Evolutionary conservation across 805 yeast species (phyloP).

Genomic region (Candida broadrunensis): DNA sequence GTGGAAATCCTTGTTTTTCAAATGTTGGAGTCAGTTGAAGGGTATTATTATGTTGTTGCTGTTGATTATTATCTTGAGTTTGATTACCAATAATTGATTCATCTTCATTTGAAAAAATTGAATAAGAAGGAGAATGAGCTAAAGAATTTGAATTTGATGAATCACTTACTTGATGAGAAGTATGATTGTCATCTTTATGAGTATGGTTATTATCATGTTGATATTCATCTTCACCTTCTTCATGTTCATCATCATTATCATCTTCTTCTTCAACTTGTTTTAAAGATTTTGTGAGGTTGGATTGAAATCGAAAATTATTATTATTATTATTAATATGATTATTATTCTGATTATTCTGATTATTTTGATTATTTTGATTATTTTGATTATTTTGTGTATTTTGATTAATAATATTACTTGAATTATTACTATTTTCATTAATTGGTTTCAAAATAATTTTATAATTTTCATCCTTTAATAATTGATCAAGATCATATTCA

Average conservation of each 20-base stretch:
- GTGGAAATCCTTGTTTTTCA: slow-evolving; percentile 6
- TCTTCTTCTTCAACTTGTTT: background rate
- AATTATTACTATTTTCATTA: background rate
- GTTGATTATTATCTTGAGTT: background rate
- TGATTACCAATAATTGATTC: background rate
- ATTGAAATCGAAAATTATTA: background rate
- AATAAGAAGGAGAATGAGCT: slow-evolving; percentile 16
- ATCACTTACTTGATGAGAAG: background rate
- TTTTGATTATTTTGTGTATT: background rate
- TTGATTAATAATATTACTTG: background rate
- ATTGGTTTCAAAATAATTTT: slow-evolving; percentile 7
- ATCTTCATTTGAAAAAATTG: slow-evolving; percentile 22
- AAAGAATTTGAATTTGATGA: background rate
- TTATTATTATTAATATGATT: background rate
- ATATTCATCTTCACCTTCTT: background rate
- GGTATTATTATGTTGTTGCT: slow-evolving; percentile 1
- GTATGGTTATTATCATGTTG: too few species aligned
- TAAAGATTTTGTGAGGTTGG: slow-evolving; percentile 3
- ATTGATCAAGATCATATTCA: slow-evolving; percentile 16
- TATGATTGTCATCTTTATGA: background rate
- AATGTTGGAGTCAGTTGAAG: background rate
- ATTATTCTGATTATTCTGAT: background rate
- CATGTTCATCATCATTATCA: background rate
- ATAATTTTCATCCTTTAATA: slow-evolving; percentile 12
- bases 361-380: too few species aligned